Conservation (phyloP, 1,139 yeast genomes). For the Candida dubliniensis region DNA sequence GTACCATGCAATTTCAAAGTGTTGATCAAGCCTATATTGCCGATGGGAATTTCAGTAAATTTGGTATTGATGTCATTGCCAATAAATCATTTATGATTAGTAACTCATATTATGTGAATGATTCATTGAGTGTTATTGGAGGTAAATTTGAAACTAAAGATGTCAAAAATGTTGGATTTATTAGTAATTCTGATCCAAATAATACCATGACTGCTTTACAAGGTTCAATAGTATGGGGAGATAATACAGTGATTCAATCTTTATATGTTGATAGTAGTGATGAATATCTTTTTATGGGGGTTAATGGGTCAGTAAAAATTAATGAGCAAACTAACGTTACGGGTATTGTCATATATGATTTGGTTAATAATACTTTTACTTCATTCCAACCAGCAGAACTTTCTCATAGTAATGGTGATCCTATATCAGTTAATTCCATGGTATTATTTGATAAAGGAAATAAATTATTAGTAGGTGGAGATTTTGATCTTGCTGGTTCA, state of each 20-base stretch:
- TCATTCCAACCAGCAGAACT: slow-evolving; percentile 51
- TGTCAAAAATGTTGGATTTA: slow-evolving; percentile 39
- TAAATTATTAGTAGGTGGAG: slow-evolving; percentile 73
- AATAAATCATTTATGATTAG: slow-evolving; percentile 40
- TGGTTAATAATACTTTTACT: slow-evolving; percentile 38
- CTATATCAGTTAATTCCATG: slow-evolving; percentile 51
- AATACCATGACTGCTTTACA: slow-evolving; percentile 26
- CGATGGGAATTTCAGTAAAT: slow-evolving; percentile 23
- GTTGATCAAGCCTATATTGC: slow-evolving; percentile 33
- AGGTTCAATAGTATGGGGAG: slow-evolving; percentile 38
- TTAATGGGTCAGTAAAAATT: slow-evolving; percentile 44
- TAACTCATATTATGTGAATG: slow-evolving; percentile 45
- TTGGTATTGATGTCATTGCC: slow-evolving; percentile 22
- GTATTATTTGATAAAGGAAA: slow-evolving; percentile 51
- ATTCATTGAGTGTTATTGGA: slow-evolving; percentile 53
- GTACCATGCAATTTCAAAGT: slow-evolving; percentile 34
- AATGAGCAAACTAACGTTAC: slow-evolving; percentile 26
- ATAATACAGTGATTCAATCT: slow-evolving; percentile 36
- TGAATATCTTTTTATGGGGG: slow-evolving; percentile 49
- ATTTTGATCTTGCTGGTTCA: slow-evolving; percentile 61
- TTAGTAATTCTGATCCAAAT: slow-evolving; percentile 29
- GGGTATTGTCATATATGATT: slow-evolving; percentile 55
- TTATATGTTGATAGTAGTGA: slow-evolving; percentile 41
- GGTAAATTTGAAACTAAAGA: slow-evolving; percentile 33
- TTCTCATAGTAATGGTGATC: slow-evolving; percentile 21